Evolutionary conservation across 768 basidiomycete species (phyloP).

Genomic region (Termitomyces sp.): DNA sequence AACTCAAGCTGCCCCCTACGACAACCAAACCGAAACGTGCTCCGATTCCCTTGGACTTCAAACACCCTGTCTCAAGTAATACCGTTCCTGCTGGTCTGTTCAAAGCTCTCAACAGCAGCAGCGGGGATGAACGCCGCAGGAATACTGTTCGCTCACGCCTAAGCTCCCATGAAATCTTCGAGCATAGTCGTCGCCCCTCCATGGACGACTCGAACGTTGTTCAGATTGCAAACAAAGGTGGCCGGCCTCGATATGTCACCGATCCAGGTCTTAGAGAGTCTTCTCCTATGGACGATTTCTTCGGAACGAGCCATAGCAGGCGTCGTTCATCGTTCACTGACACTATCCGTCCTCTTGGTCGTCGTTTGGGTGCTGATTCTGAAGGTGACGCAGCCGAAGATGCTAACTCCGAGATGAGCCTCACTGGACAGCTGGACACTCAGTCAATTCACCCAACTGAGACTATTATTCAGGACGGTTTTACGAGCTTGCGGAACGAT

Average conservation of each 20-base stretch:
- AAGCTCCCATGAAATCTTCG: conserved; percentile 70
- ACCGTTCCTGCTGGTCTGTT: conserved; percentile 85
- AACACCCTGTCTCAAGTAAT: conserved; percentile 50
- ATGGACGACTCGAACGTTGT: conserved; percentile 75
- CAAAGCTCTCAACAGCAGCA: conserved; percentile 65
- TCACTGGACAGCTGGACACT: conserved; percentile 54
- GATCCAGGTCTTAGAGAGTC: conserved; percentile 43
- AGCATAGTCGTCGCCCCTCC: conserved; percentile 64
- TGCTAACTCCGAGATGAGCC: conserved; percentile 42
- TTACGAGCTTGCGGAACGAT: conserved; percentile 47
- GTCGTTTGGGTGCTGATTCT: conserved; percentile 8
- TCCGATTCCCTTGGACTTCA: conserved; percentile 77
- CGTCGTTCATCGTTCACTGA: conserved; percentile 59
- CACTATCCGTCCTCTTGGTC: conserved; percentile 34
- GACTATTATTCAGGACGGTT: conserved; percentile 66
- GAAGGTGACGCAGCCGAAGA: conserved; percentile 37
- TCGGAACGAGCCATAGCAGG: conserved; percentile 35
- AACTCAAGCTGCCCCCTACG: conserved; percentile 25
- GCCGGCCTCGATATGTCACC: conserved; percentile 51
- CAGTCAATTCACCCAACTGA: conserved; percentile 64
- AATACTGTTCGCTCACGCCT: conserved; percentile 73
- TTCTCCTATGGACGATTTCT: conserved; percentile 35
- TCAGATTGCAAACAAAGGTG: conserved; percentile 60
- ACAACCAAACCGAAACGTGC: conserved; percentile 51
- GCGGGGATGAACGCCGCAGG: conserved; percentile 64